Evolutionary conservation across 331 rosid genomes (phyloP).

Genomic region (Acacia concinna): DNA sequence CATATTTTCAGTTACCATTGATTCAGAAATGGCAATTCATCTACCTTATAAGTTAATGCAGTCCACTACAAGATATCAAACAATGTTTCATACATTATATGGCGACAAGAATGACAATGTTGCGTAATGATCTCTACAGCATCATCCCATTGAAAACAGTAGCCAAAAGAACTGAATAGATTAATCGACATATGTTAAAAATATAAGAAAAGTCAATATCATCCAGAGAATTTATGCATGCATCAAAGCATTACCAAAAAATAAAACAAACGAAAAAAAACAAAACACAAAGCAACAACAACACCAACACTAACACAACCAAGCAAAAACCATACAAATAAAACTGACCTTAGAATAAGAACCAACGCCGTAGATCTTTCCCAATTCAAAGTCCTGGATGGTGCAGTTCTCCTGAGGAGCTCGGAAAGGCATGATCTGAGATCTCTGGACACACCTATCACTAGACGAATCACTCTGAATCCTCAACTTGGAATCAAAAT

Average conservation of each 20-base stretch:
- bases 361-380: slow-evolving; percentile 99
- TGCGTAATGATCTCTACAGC: slow-evolving; percentile 1
- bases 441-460: slow-evolving; percentile 66
- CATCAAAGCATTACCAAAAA: slow-evolving; percentile 19
- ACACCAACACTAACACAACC: neutral
- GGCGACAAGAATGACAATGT: slow-evolving; percentile 1
- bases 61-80: slow-evolving; percentile 3
- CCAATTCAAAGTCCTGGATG: slow-evolving; percentile 92
- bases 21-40: slow-evolving; percentile 18
- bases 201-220: neutral
- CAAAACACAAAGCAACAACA: neutral
- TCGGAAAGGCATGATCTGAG: slow-evolving; percentile 84
- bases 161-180: slow-evolving; percentile 1
- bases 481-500: slow-evolving; percentile 87
- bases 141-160: slow-evolving; percentile 3
- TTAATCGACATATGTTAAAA: neutral
- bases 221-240: slow-evolving; percentile 25
- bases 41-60: neutral
- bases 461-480: slow-evolving; percentile 70
- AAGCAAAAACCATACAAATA: slow-evolving; percentile 24
- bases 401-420: slow-evolving; percentile 96
- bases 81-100: slow-evolving; percentile 1
- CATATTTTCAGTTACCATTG: slow-evolving; percentile 9
- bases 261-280: neutral
- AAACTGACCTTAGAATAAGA: slow-evolving; percentile 86